Conservation (phyloP, 768 basidiomycete species). For the Dictyophora rubrovolvata region DNA sequence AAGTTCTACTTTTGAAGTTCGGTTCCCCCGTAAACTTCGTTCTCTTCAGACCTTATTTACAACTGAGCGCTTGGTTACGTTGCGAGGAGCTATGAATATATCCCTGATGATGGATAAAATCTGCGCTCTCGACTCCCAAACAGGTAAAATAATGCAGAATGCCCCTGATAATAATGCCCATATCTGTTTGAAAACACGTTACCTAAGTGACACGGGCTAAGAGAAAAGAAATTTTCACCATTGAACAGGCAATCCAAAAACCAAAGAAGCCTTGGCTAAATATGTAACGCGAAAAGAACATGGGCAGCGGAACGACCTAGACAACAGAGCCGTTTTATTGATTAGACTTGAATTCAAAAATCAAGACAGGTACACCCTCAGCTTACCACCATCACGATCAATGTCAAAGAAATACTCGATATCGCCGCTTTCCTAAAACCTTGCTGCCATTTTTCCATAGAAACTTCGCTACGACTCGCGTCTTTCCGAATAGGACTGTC, state of each 20-base stretch:
- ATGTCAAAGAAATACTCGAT: constrained; percentile 24
- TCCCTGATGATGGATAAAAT: constrained; percentile 18
- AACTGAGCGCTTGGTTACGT: background rate
- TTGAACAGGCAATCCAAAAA: constrained; percentile 31
- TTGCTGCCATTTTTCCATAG: constrained; percentile 3
- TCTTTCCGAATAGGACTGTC: too few relatives aligned
- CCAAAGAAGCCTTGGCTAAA: constrained; percentile 26
- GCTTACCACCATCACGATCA: constrained; percentile 28
- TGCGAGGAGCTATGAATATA: background rate
- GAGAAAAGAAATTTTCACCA: constrained; percentile 12
- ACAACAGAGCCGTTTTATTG: background rate
- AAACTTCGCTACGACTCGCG: background rate
- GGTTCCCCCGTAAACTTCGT: background rate
- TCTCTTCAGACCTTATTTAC: background rate
- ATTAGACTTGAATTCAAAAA: too few relatives aligned
- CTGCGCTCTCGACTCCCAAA: constrained; percentile 28
- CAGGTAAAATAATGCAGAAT: constrained; percentile 28
- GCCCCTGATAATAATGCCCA: constrained; percentile 27
- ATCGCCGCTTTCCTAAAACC: constrained; percentile 25
- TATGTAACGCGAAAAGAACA: constrained; percentile 30
- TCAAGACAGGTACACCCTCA: too few relatives aligned
- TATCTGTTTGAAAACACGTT: constrained; percentile 15
- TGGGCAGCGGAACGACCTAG: constrained; percentile 25
- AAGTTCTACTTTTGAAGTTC: too few relatives aligned
- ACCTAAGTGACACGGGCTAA: constrained; percentile 14